Conservation (phyloP, 78 protist genomes). For the Cavenderia fasciculata region DNA sequence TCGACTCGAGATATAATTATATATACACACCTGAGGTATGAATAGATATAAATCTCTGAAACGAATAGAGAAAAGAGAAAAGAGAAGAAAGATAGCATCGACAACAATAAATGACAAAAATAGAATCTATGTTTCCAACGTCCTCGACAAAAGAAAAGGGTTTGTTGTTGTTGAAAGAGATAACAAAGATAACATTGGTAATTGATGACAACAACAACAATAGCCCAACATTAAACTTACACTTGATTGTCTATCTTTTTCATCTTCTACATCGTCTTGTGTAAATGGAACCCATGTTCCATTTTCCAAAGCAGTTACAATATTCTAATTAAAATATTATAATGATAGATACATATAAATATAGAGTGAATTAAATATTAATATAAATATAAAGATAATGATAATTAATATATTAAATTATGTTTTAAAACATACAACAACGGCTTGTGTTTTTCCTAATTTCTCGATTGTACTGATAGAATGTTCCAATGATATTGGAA, state of each 20-base stretch:
- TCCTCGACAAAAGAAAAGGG: neutral
- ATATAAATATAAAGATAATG: too few relatives aligned
- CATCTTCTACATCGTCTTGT: neutral
- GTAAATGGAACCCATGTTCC: slow-evolving; percentile 3
- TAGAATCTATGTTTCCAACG: neutral
- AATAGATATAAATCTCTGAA: too few relatives aligned
- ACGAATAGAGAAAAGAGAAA: too few relatives aligned
- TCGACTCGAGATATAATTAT: too few relatives aligned
- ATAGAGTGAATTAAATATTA: too few relatives aligned
- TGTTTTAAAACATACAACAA: too few relatives aligned
- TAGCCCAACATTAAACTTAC: neutral
- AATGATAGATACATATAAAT: too few relatives aligned
- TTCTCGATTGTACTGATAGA: neutral
- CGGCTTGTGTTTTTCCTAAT: neutral
- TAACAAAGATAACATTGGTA: neutral
- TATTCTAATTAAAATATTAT: too few relatives aligned
- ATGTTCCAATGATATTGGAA: neutral
- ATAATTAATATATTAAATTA: too few relatives aligned
- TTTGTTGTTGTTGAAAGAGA: neutral
- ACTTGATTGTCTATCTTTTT: neutral
- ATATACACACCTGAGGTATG: too few relatives aligned
- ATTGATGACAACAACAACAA: too few relatives aligned
- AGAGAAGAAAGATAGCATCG: neutral
- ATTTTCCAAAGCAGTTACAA: neutral
- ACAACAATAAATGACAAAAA: neutral